Conservation (phyloP, 2,329 filamentous ascomycete species). For the Pseudovirgaria hyperparasitica region DNA sequence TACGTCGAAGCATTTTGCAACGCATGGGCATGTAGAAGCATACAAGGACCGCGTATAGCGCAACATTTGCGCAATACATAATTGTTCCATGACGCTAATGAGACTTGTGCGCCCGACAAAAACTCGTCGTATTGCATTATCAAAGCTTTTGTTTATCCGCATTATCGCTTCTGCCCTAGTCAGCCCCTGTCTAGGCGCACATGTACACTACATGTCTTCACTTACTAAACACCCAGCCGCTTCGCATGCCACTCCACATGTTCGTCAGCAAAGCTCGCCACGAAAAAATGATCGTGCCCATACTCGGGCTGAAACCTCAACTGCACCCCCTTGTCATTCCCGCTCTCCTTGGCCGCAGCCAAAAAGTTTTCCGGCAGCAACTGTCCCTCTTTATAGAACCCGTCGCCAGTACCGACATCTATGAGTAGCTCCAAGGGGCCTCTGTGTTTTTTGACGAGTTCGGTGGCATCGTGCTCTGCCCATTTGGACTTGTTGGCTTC, state of each 20-base stretch:
- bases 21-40: too few species aligned
- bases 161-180: too few species aligned
- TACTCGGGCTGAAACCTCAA: constrained; percentile 83
- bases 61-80: too few species aligned
- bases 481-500: constrained; percentile 59
- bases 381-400: constrained; percentile 92
- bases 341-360: constrained; percentile 62
- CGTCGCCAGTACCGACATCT: constrained; percentile 87
- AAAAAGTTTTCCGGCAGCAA: constrained; percentile 88
- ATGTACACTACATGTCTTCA: too few species aligned
- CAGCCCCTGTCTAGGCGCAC: too few species aligned
- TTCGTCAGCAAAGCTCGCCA: constrained; percentile 79
- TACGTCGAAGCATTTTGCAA: too few species aligned
- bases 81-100: too few species aligned
- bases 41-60: too few species aligned
- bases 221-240: constrained; percentile 51
- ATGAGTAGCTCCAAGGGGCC: constrained; percentile 65
- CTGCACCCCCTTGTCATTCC: constrained; percentile 55
- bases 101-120: too few species aligned
- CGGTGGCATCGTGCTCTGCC: constrained; percentile 84
- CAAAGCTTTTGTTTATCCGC: too few species aligned
- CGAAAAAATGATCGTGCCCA: constrained; percentile 96
- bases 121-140: too few species aligned
- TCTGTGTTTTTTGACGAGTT: constrained; percentile 68
- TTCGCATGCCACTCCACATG: constrained; percentile 89